Base-by-base conservation (phyloP, 1,284 basidiomycete species). In the Calocybe gambosa region DNA sequence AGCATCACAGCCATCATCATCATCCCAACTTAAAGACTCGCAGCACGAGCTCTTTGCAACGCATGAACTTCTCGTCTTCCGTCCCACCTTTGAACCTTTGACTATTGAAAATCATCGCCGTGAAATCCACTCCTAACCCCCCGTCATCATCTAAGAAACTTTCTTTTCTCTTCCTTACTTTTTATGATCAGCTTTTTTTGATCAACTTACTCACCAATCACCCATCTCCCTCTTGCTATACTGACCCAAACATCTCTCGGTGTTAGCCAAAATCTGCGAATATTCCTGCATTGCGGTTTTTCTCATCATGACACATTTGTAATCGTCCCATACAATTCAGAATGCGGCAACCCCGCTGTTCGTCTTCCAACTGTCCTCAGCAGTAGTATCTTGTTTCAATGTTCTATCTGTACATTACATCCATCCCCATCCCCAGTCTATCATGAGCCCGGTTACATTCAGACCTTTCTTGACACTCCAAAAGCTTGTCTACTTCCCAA, bases 21-120 rank as follows among this genome's bases (percentile, higher is more conserved):
- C 80, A 83, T 58, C 82, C 85, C 15, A 88, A 88, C 57, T 65
- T 68, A 57, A 88, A 85, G 67, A 69, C 69, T 44, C 74, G 84
- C 35, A 71, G 77, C 50, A 71, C 75, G 35, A 70, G 72, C 49
- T 74, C 80, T 42, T 63, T 71, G 58, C 85, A 88, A 62, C 76
- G 85, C 50, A 66, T 66, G n/a, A 67, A 67, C 16, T 74, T 73
- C 50, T 65, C 63, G 28, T 68, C 68, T 2, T 57, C 58, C 19
- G 62, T 66, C 5, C 65, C 66, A 9, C 62, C 65, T n/a, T 55
- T 68, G 47, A 66, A 57, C 52, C 53, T 68, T 50, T 68, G 54
- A 57, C 36, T 23, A 29, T 29, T 13, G 4, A 41, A 21, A 13
- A 26, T 23, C 13, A 23, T 10, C 29, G 5, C 9, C 28, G 28